Base-by-base conservation (phyloP, 1,284 basidiomycete genomes). In the Pholiota adiposa region DNA sequence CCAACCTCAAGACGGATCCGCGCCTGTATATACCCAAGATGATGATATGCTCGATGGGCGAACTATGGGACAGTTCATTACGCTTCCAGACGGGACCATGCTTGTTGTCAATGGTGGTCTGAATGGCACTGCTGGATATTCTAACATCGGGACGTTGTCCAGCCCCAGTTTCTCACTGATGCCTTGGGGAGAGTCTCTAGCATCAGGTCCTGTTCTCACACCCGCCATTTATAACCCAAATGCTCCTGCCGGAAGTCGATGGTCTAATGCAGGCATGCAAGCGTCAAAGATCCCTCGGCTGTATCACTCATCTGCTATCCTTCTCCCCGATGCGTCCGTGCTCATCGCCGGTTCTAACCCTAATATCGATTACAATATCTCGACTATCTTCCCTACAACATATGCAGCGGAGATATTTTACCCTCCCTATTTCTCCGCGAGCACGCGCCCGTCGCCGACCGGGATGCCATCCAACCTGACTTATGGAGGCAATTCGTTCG, bases 341-440 rank as follows among this genome's bases (percentile, higher is more conserved):
- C 77, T 97, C 58, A 83, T 97, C 59, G 93, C 93, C 51, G 96
- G 96, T 16, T 95, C 93, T 21, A 97, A 97, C 76, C 95, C 95
- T 44, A 96, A 97, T 72, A 82, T 92, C 57, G 95, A 97, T 67
- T 92, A 88, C 63, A 89, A 91, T 66, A 63, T 78, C 8, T 76
- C 78, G 31, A 82, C 89, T 16, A 67, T 83, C 58, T 98, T 86
- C 82, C 90, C 92, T 9, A 97, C 95, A 7, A 88, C 90, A 46
- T 97, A 97, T 75, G 81, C 84, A 49, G 87, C 93, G 0, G 94
- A 97, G 74, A 87, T 90, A 60, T 96, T 95, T 77, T 93, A 93
- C 73, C 93, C 93, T 0, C 76, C 85, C 1, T 94, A 94, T 74
- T 96, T 93, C 80, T 85, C 82, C 64, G 88, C 90, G 53, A 69